phyloP scores from a whole-genome alignment of 2,329 filamentous ascomycete genomes.

The Helicocarpus griseus region DNA sequence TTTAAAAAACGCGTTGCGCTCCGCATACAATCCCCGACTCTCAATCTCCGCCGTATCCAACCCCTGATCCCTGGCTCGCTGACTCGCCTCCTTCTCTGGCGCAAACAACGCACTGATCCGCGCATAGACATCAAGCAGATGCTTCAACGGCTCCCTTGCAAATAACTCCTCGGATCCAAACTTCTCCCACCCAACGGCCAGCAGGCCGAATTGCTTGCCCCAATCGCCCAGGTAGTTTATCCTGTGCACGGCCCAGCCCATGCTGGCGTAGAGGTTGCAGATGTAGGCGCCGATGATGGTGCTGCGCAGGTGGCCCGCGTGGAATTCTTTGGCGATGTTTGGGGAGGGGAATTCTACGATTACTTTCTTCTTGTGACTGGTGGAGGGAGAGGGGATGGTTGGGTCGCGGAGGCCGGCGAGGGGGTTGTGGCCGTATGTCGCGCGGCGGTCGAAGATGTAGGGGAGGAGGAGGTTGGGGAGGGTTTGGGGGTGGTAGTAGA shows the following conservation, averaged over 20 bases:
- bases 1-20: slow-evolving; percentile 49
- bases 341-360: slow-evolving; percentile 78
- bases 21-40: slow-evolving; percentile 37
- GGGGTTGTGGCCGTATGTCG: slow-evolving; percentile 55
- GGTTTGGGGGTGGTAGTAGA: slow-evolving; percentile 66
- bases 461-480: slow-evolving; percentile 59
- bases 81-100: slow-evolving; percentile 57
- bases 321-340: slow-evolving; percentile 78
- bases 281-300: slow-evolving; percentile 69
- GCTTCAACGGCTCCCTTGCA: slow-evolving; percentile 64
- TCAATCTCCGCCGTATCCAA: slow-evolving; percentile 33
- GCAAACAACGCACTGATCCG: slow-evolving; percentile 57
- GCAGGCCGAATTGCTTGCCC: slow-evolving; percentile 50
- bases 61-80: slow-evolving; percentile 41
- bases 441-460: slow-evolving; percentile 53
- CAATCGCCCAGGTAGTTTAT: slow-evolving; percentile 74
- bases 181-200: slow-evolving; percentile 64
- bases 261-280: slow-evolving; percentile 56
- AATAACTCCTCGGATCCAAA: slow-evolving; percentile 67
- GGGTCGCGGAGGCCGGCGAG: slow-evolving; percentile 53
- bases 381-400: slow-evolving; percentile 49
- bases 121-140: slow-evolving; percentile 74
- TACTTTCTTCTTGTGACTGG: slow-evolving; percentile 55
- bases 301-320: slow-evolving; percentile 63
- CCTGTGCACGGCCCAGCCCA: slow-evolving; percentile 60